Percentiles rank a stretch among this genome's conserved stretches.
These are phyloP conservation scores for Gryganskiella cystojenkinii DNA, from an alignment of 192 early-diverging fungal species.

Conservation along the genomic window DNA sequence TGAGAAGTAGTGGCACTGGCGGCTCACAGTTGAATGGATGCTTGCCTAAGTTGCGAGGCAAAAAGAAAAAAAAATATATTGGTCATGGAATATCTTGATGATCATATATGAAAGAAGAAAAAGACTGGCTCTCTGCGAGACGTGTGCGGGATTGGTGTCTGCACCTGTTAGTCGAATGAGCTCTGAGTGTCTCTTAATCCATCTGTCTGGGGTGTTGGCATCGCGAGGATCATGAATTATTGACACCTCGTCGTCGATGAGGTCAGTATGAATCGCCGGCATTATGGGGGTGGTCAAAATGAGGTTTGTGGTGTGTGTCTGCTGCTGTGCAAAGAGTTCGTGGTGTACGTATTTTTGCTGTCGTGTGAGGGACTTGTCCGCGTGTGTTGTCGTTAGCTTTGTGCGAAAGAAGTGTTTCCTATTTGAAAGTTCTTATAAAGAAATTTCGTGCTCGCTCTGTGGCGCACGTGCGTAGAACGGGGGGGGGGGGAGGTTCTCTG, in stretches of 20 bases:
- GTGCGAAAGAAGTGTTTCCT: too few relatives aligned
- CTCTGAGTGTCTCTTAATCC: constrained; percentile 56
- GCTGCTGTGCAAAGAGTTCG: neutral
- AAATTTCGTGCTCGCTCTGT: too few relatives aligned
- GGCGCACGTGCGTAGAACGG: too few relatives aligned
- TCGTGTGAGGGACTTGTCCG: too few relatives aligned
- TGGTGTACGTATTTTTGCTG: too few relatives aligned
- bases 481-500: too few relatives aligned
- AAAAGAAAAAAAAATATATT: neutral
- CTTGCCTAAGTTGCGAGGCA: constrained; percentile 53
- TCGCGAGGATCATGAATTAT: constrained; percentile 47
- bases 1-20: constrained; percentile 51
- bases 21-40: constrained; percentile 73
- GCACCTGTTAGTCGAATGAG: constrained; percentile 61
- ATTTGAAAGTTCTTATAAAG: too few relatives aligned
- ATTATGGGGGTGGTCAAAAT: neutral
- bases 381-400: too few relatives aligned
- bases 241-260: constrained; percentile 14
- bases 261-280: neutral
- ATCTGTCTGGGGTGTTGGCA: constrained; percentile 59
- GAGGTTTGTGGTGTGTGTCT: neutral
- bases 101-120: neutral
- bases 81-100: neutral
- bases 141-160: neutral
- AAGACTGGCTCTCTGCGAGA: neutral